phyloP scores from a whole-genome alignment of 257 asterid genomes.

The Solanum neorickii region DNA sequence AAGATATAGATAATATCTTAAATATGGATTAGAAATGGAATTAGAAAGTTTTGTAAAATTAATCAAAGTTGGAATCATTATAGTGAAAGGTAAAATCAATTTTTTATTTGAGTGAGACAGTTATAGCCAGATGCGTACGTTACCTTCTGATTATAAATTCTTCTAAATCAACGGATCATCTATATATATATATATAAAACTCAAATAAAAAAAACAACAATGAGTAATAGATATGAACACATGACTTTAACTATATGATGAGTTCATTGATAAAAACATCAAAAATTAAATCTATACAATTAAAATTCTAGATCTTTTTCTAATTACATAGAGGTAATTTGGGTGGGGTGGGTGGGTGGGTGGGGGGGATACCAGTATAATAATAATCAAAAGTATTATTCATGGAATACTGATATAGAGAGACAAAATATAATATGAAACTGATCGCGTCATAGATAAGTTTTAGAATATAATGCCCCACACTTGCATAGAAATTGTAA shows the following conservation, averaged over 20 bases:
- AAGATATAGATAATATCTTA: not conserved
- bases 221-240: not conserved
- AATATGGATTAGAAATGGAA: not conserved
- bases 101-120: not conserved
- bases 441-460: not conserved
- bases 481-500: not conserved
- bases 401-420: not conserved
- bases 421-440: not conserved
- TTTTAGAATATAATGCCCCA: too few species aligned
- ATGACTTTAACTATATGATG: not conserved
- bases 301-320: not conserved
- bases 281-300: not conserved
- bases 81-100: not conserved
- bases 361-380: not conserved
- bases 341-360: too few species aligned
- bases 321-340: not conserved
- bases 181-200: not conserved
- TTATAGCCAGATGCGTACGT: not conserved
- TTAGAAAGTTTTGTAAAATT: not conserved
- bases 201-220: not conserved
- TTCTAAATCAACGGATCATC: not conserved
- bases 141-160: not conserved
- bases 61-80: not conserved
- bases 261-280: not conserved
- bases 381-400: not conserved